phyloP scores from a whole-genome alignment of 805 yeast genomes.

The Candida jianshihensis region DNA sequence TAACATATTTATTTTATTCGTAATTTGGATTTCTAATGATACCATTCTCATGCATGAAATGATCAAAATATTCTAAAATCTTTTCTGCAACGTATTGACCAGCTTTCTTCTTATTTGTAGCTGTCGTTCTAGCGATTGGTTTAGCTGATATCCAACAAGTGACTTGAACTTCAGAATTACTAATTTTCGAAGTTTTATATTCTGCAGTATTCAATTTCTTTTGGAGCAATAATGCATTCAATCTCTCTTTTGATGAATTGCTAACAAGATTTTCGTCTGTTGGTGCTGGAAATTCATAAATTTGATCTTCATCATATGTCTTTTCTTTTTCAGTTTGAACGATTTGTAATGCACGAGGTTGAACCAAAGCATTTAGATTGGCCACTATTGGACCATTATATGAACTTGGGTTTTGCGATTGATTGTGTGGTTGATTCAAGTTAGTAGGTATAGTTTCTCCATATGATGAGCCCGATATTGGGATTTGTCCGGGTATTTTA shows the following conservation, averaged over 20 bases:
- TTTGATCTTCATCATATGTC: background rate
- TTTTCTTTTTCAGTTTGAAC: background rate
- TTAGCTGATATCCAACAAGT: slow-evolving; percentile 8
- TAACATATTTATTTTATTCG: too few species aligned
- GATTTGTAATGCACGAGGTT: too few species aligned
- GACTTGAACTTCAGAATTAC: slow-evolving; percentile 15
- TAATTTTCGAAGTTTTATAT: slow-evolving; percentile 13
- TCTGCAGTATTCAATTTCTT: slow-evolving; percentile 10
- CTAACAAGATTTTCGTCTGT: slow-evolving; percentile 5
- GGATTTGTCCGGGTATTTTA: too few species aligned
- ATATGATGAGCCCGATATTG: too few species aligned
- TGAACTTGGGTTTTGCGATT: too few species aligned
- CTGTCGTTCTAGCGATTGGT: slow-evolving; percentile 11
- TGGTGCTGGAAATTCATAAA: slow-evolving; percentile 1
- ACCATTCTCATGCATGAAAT: slow-evolving; percentile 3
- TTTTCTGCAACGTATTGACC: slow-evolving; percentile 16
- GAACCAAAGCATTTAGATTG: too few species aligned
- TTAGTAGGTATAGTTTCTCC: too few species aligned
- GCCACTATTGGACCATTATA: background rate
- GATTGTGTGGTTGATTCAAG: too few species aligned
- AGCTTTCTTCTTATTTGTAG: slow-evolving; percentile 17
- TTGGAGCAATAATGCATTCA: slow-evolving; percentile 8
- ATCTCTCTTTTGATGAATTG: slow-evolving; percentile 11
- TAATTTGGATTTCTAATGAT: background rate
- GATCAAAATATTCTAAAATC: slow-evolving; percentile 9